Evolutionary conservation across 1,284 basidiomycete species (phyloP).

Genomic region (Malassezia pachydermatis): DNA sequence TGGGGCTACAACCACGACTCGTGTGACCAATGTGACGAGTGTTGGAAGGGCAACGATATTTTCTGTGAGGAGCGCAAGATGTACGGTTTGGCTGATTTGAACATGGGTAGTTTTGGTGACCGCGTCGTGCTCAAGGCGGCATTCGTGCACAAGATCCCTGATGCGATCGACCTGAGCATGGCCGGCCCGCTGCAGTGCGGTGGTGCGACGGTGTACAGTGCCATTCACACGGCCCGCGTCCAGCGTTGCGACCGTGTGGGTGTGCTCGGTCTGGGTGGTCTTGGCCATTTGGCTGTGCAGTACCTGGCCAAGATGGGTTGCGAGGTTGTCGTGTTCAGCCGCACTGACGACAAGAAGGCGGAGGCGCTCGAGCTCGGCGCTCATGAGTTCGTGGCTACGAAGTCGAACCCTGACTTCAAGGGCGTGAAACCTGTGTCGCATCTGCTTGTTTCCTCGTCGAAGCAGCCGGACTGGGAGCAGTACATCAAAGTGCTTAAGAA

Average conservation of each 20-base stretch:
- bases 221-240: conserved; percentile 47
- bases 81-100: conserved; percentile 30
- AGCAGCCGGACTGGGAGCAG: conserved; percentile 38
- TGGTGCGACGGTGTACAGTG: conserved; percentile 49
- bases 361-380: conserved; percentile 49
- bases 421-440: conserved; percentile 33
- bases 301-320: conserved; percentile 47
- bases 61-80: conserved; percentile 32
- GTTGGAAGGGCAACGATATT: conserved; percentile 33
- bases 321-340: conserved; percentile 47
- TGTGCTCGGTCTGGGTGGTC: conserved; percentile 50
- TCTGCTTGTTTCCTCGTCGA: conserved; percentile 34
- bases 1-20: conserved; percentile 42
- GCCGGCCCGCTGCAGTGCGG: conserved; percentile 51
- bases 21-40: conserved; percentile 37
- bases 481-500: conserved; percentile 33
- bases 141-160: conserved; percentile 39
- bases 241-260: conserved; percentile 47
- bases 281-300: conserved; percentile 49
- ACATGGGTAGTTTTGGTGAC: conserved; percentile 41
- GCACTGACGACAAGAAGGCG: conserved; percentile 42
- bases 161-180: conserved; percentile 26
- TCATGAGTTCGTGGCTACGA: conserved; percentile 45
- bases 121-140: conserved; percentile 32
- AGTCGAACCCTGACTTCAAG: conserved; percentile 31